Percentiles rank a stretch among this genome's conserved stretches.
These are phyloP conservation scores for Calcarisporium arbuscula DNA, from an alignment of 2,329 filamentous ascomycete genomes.

Conservation along the genomic window DNA sequence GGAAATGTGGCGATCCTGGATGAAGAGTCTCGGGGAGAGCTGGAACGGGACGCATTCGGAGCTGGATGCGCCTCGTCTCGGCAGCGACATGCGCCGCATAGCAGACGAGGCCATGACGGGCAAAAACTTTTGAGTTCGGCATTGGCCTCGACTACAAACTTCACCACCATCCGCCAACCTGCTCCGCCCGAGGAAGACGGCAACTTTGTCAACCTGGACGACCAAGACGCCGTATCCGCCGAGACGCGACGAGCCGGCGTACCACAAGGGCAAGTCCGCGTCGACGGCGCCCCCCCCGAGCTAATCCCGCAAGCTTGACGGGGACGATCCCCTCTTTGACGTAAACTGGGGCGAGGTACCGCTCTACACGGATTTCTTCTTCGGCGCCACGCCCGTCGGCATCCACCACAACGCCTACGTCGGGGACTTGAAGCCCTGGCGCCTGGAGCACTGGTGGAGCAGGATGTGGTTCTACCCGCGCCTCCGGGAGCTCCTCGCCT, in stretches of 20 bases:
- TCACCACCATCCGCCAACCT: constrained; percentile 28
- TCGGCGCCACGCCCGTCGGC: constrained; percentile 27
- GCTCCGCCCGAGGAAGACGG: constrained; percentile 18
- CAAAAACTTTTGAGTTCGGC: constrained; percentile 28
- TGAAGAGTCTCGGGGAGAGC: constrained; percentile 17
- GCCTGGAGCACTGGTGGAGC: constrained; percentile 28
- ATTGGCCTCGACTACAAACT: constrained; percentile 33
- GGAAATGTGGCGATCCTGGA: constrained; percentile 29
- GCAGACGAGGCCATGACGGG: constrained; percentile 22
- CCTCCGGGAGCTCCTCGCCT: constrained; percentile 22
- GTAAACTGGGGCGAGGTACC: constrained; percentile 24
- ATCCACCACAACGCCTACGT: constrained; percentile 32
- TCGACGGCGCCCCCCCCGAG: constrained; percentile 21
- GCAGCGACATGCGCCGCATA: constrained; percentile 15
- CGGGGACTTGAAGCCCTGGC: constrained; percentile 22
- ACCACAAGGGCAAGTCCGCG: constrained; percentile 22
- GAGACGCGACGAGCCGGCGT: too few species aligned
- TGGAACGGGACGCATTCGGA: constrained; percentile 24
- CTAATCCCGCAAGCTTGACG: constrained; percentile 10
- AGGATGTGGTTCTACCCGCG: constrained; percentile 29
- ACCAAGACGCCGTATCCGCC: too few species aligned
- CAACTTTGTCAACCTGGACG: too few species aligned
- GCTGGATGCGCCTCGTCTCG: constrained; percentile 9
- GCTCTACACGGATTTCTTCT: constrained; percentile 31
- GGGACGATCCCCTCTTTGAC: neutral